Percentiles rank a stretch among this genome's conserved stretches.
Evolutionary conservation across 768 basidiomycete genomes (phyloP).

Genomic region (Hypholoma sublateritium): DNA sequence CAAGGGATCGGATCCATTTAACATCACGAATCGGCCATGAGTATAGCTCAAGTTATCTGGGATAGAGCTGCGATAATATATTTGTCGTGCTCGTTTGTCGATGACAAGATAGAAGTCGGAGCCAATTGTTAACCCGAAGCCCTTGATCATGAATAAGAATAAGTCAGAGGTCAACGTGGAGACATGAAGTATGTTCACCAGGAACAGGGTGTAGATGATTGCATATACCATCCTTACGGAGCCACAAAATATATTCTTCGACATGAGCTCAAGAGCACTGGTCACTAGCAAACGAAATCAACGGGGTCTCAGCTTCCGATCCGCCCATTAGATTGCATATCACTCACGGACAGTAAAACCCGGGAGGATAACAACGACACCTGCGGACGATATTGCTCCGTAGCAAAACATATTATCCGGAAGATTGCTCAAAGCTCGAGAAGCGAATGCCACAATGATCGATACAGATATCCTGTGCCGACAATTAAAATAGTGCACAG

Average conservation of each 20-base stretch:
- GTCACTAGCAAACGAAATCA: constrained; percentile 46
- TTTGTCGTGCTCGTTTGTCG: constrained; percentile 52
- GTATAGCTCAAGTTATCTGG: constrained; percentile 40
- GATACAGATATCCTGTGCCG: constrained; percentile 72
- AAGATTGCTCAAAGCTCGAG: constrained; percentile 76
- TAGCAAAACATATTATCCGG: constrained; percentile 82
- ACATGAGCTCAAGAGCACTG: constrained; percentile 78
- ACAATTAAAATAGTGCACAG: neutral
- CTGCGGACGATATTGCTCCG: constrained; percentile 85
- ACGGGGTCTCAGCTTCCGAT: neutral
- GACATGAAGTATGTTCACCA: constrained; percentile 40
- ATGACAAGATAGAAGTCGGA: constrained; percentile 79
- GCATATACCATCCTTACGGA: constrained; percentile 84
- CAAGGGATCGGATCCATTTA: constrained; percentile 44
- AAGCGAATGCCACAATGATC: constrained; percentile 81
- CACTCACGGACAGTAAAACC: constrained; percentile 79
- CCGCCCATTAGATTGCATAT: neutral
- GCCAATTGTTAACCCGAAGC: constrained; percentile 82
- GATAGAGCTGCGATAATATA: constrained; percentile 48
- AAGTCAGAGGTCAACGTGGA: neutral
- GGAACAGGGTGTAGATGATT: constrained; percentile 81
- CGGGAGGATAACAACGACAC: constrained; percentile 88
- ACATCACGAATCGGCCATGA: constrained; percentile 54
- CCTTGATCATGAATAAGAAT: constrained; percentile 37
- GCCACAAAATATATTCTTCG: constrained; percentile 77